A percentile compares a stretch with the other conserved stretches of the same genome.
phyloP scores from a whole-genome alignment of 805 yeast genomes.

The Cyberlindnera xishuangbannaensis region DNA sequence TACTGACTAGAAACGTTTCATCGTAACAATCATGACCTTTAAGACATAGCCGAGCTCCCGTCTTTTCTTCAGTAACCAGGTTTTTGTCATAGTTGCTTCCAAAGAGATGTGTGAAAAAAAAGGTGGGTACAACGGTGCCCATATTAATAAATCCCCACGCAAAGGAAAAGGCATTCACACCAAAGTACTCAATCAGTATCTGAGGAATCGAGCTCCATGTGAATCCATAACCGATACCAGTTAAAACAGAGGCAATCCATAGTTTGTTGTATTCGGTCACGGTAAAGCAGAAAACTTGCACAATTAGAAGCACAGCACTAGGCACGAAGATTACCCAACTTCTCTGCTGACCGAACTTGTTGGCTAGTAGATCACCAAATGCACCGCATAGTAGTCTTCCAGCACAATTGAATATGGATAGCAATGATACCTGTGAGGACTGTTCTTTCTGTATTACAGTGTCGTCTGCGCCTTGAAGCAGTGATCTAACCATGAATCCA shows the following conservation, averaged over 20 bases:
- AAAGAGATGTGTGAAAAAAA: constrained; percentile 53
- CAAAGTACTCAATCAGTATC: constrained; percentile 70
- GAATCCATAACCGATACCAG: constrained; percentile 70
- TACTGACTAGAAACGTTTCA: constrained; percentile 35
- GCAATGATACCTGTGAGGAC: constrained; percentile 65
- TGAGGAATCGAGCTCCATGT: constrained; percentile 70
- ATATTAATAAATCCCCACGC: constrained; percentile 71
- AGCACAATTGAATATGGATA: constrained; percentile 59
- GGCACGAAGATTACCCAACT: constrained; percentile 53
- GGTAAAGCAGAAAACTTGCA: constrained; percentile 44
- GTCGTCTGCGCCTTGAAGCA: constrained; percentile 25
- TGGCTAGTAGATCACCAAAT: constrained; percentile 53
- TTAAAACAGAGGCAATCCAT: constrained; percentile 46
- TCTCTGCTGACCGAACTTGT: constrained; percentile 40
- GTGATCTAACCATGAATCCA: constrained; percentile 60
- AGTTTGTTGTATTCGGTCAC: constrained; percentile 32
- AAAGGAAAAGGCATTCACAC: constrained; percentile 57
- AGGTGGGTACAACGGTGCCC: constrained; percentile 60
- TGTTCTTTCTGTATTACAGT: constrained; percentile 44
- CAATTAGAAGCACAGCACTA: constrained; percentile 36
- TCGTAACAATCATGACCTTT: constrained; percentile 29
- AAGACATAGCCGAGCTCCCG: constrained; percentile 19
- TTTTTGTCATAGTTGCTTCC: constrained; percentile 58
- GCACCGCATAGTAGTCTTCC: constrained; percentile 65
- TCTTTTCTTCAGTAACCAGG: constrained; percentile 10